phyloP scores from a whole-genome alignment of 140 eudicot species.

The Eryngium alpinum region DNA sequence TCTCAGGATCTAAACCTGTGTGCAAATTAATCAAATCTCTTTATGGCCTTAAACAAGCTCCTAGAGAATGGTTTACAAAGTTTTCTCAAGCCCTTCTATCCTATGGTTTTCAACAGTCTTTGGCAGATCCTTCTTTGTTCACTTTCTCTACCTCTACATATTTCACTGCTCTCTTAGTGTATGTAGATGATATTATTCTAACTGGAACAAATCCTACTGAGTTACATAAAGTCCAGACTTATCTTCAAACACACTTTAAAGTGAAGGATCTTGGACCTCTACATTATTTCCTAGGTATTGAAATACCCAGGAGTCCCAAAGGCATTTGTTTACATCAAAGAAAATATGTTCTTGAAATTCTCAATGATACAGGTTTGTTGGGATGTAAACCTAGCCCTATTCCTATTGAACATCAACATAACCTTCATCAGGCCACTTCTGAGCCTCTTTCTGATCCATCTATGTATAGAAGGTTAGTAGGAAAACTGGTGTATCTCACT shows the following conservation, averaged over 20 bases:
- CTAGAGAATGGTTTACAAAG: not conserved
- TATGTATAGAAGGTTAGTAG: not conserved
- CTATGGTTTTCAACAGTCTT: not conserved
- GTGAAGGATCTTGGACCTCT: not conserved
- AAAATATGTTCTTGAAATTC: not conserved
- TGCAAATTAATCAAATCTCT: not conserved
- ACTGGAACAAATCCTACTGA: not conserved
- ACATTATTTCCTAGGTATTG: not conserved
- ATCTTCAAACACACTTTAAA: not conserved
- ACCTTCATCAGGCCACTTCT: not conserved
- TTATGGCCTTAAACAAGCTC: not conserved
- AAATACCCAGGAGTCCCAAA: not conserved
- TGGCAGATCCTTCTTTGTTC: not conserved
- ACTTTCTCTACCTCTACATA: not conserved
- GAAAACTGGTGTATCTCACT: not conserved
- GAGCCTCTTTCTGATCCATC: not conserved
- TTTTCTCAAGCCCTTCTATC: not conserved
- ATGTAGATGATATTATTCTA: not conserved
- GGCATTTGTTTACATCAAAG: not conserved
- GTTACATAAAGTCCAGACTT: not conserved
- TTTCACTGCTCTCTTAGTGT: not conserved
- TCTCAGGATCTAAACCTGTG: not conserved
- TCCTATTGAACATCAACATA: not conserved
- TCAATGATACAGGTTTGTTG: not conserved
- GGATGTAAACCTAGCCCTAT: not conserved